A percentile compares a stretch with the other conserved stretches of the same genome.
Conservation (phyloP, 306 rosid genomes). For the Rosa persica region DNA sequence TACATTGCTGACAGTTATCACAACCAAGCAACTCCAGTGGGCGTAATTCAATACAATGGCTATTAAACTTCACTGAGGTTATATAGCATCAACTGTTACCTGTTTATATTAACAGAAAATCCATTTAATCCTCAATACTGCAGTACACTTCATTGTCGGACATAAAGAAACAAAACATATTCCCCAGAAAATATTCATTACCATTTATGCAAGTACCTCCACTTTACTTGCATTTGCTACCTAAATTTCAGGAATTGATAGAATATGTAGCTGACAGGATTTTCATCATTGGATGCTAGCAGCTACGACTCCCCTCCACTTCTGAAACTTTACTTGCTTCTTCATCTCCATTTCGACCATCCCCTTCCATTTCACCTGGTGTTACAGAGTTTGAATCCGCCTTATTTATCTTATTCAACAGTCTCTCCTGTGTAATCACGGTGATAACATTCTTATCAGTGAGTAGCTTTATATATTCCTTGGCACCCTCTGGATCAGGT, state of each 20-base stretch:
- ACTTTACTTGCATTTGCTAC: neutral
- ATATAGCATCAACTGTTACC: neutral
- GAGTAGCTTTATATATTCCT: conserved; percentile 21
- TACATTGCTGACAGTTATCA: too few species aligned
- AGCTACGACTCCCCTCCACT: neutral
- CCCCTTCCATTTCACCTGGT: neutral
- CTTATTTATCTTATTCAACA: conserved; percentile 17
- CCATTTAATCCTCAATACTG: neutral
- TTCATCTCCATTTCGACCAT: neutral
- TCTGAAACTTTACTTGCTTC: conserved; percentile 14
- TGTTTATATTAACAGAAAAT: neutral
- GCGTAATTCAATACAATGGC: too few species aligned
- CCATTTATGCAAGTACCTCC: neutral
- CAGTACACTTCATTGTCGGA: neutral
- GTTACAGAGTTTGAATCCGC: conserved; percentile 9
- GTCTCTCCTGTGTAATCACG: neutral
- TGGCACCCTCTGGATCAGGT: conserved; percentile 22
- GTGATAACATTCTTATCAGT: conserved; percentile 13
- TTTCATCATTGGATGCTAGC: neutral
- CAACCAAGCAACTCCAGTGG: too few species aligned
- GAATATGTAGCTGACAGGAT: neutral
- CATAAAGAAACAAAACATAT: neutral
- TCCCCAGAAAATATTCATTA: neutral
- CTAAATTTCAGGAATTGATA: neutral
- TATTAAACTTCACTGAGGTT: too few species aligned